phyloP scores from a whole-genome alignment of 345 rosid genomes.

The Garcia nutans region DNA sequence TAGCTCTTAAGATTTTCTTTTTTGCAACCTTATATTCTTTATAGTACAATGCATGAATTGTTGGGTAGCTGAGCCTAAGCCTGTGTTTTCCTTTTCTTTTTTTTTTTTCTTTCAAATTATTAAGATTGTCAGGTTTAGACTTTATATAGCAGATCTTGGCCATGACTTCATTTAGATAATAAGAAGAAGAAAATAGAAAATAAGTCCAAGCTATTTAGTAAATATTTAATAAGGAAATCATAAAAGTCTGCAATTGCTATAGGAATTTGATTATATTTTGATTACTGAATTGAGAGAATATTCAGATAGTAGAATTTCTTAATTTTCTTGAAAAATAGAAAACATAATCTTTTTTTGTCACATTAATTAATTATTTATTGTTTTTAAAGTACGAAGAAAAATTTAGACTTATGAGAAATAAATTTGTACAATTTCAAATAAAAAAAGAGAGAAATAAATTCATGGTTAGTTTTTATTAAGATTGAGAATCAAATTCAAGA shows the following conservation, averaged over 20 bases:
- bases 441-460: background rate
- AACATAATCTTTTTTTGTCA: background rate
- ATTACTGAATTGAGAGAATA: slow-evolving; percentile 1
- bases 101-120: background rate
- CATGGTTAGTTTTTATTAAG: slow-evolving; percentile 1
- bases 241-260: slow-evolving; percentile 9
- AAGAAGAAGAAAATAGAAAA: slow-evolving; percentile 5
- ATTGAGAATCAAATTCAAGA: background rate
- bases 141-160: background rate
- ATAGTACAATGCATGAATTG: background rate
- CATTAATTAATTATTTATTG: too few species aligned
- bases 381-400: too few species aligned
- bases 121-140: background rate
- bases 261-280: slow-evolving; percentile 3
- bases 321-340: slow-evolving; percentile 3
- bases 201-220: slow-evolving; percentile 1
- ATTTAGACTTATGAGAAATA: too few species aligned
- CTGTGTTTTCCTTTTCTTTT: background rate
- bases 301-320: slow-evolving; percentile 7
- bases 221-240: background rate
- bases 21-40: background rate
- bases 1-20: background rate
- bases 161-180: background rate
- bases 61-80: background rate
- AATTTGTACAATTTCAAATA: too few species aligned